Conservation (phyloP, 1,284 basidiomycete species). For the Papiliotrema flavescens region DNA sequence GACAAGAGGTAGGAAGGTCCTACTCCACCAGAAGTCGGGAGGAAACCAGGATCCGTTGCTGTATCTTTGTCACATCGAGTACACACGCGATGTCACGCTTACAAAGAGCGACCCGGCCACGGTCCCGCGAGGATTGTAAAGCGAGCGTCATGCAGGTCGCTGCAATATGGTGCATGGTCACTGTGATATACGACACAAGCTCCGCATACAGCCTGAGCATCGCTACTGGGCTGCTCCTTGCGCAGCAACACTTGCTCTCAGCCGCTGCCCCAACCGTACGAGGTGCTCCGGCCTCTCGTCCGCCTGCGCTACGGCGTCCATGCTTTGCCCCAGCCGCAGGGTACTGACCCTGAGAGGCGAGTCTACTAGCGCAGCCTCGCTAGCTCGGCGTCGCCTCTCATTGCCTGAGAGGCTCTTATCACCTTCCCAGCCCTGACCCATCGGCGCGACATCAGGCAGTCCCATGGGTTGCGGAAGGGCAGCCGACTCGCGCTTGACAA, state of each 20-base stretch:
- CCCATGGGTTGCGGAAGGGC: slow-evolving; percentile 36
- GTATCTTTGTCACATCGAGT: too few species aligned
- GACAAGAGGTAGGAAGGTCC: too few species aligned
- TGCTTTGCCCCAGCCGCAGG: neutral
- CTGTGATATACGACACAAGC: too few species aligned
- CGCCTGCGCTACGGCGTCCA: neutral
- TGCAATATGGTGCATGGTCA: too few species aligned
- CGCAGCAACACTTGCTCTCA: slow-evolving; percentile 16
- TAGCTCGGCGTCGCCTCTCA: slow-evolving; percentile 28
- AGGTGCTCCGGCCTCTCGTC: slow-evolving; percentile 23
- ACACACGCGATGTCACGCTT: too few species aligned
- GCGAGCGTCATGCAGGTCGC: too few species aligned
- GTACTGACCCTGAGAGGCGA: neutral
- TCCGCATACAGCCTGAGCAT: too few species aligned
- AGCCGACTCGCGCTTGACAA: slow-evolving; percentile 31
- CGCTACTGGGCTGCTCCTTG: too few species aligned
- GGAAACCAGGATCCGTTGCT: too few species aligned
- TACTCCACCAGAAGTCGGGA: too few species aligned
- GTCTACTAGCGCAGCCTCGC: slow-evolving; percentile 5
- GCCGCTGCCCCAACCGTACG: slow-evolving; percentile 21
- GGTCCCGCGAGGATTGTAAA: too few species aligned
- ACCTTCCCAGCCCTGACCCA: slow-evolving; percentile 28
- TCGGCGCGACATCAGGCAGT: slow-evolving; percentile 26
- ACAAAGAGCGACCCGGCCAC: too few species aligned
- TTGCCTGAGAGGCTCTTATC: slow-evolving; percentile 26